Evolutionary conservation across 164 flowering plant genomes (phyloP), one percentile per base, ranked within the genome.

Genomic region (Magnolia changhungtana): DNA sequence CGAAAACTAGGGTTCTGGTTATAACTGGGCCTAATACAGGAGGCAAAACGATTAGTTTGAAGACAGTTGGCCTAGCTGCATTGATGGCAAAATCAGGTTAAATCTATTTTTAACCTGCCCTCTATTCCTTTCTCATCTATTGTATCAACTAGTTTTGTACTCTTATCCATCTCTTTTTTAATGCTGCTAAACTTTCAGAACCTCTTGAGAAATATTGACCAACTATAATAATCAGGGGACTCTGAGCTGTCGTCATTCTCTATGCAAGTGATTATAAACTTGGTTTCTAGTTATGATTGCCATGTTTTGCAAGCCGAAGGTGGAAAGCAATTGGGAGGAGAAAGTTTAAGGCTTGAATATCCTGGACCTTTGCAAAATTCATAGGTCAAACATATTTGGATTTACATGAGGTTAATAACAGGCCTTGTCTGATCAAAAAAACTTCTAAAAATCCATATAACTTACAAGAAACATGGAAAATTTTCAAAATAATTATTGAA

Each of bases 11-110:
- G 82, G 97, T 90, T 78, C 76, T 95, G 69, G 86, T 95, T 77
- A 92, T 95, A 77, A 93, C 95, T 80, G 98, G 98, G 74, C 98
- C 98, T 50, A 95, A 95, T 78, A 92, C 98, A 9, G 98, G 98
- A 31, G 98, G 98, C n/a, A 95, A 95, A 87, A 95, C 98, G 71
- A 89, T 93, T 77, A 88, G 92, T 90, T 83, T 95, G 74, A 95
- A 95, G 85, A 90, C 98, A 52, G 78, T 93, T 77, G 98, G 98
- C 67, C 84, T 95, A 83, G 97, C 97, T 81, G 88, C 95, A 74
- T 85, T 93, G 91, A 95, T 95, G 98, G 97, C 97, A 80, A 95
- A 89, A 84, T 89, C 97, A 89, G 98, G 98, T 93, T 72, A 63
- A 2, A 52, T 51, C 4, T 50, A 52, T 51, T 16, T 49, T 37